These are phyloP conservation scores for Cochlearia excelsa DNA, from an alignment of 345 rosid species.

Conservation along the genomic window DNA sequence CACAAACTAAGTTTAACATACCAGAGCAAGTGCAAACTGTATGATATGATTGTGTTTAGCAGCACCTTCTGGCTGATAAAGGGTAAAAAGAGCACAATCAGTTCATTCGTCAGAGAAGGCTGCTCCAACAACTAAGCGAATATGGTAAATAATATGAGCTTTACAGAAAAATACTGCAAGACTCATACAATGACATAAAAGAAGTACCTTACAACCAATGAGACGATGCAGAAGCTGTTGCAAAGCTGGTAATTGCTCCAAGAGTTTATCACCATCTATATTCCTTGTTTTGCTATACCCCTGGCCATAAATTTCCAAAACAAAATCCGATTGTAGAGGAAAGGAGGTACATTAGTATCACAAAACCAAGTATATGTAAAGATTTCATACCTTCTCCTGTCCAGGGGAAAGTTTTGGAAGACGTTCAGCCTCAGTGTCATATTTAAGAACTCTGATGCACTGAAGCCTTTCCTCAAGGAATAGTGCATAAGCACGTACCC, in stretches of 20 bases:
- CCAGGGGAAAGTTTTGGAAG: background rate
- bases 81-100: background rate
- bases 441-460: background rate
- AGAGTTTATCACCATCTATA: constrained; percentile 64
- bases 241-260: constrained; percentile 84
- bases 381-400: background rate
- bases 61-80: background rate
- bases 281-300: constrained; percentile 87
- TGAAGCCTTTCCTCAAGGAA: background rate
- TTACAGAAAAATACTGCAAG: background rate
- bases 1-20: background rate
- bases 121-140: background rate
- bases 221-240: constrained; percentile 85
- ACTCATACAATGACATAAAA: background rate
- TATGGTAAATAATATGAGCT: too few relatives aligned
- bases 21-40: background rate
- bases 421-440: background rate
- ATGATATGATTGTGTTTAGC: background rate
- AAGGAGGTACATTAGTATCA: background rate
- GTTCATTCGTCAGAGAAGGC: background rate
- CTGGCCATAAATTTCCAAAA: constrained; percentile 34
- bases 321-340: background rate
- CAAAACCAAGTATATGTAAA: background rate
- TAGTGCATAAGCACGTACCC: background rate
- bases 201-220: constrained; percentile 45